phyloP scores from a whole-genome alignment of 257 asterid genomes.

The Solanum arcanum region DNA sequence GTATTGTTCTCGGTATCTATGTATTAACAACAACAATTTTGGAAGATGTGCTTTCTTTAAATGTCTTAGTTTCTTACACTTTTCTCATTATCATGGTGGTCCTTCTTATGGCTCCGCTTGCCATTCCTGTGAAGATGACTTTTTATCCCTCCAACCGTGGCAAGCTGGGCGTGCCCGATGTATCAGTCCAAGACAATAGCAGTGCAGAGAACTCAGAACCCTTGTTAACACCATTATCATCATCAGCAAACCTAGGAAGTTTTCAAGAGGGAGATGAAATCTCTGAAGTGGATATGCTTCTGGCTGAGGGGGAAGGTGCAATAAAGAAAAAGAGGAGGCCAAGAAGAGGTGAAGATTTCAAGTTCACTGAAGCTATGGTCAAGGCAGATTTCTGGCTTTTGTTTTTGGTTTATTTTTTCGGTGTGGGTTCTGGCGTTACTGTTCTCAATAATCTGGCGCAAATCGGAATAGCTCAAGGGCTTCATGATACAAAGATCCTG shows the following conservation, averaged over 20 bases:
- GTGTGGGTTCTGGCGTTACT: slow-evolving; percentile 69
- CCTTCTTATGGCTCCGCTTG: slow-evolving; percentile 62
- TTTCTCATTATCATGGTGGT: slow-evolving; percentile 38
- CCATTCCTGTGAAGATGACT: slow-evolving; percentile 62
- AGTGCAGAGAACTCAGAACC: slow-evolving; percentile 22
- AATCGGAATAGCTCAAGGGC: slow-evolving; percentile 48
- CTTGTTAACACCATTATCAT: slow-evolving; percentile 23
- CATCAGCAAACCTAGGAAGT: slow-evolving; percentile 21
- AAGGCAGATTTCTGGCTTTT: slow-evolving; percentile 81
- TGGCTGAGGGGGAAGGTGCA: slow-evolving; percentile 57
- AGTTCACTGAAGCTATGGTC: slow-evolving; percentile 41
- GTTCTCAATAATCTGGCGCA: slow-evolving; percentile 76
- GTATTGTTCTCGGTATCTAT: slow-evolving; percentile 45
- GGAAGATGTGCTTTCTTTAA: slow-evolving; percentile 19
- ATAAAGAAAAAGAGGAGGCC: slow-evolving; percentile 44
- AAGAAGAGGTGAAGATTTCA: slow-evolving; percentile 64
- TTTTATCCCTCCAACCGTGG: slow-evolving; percentile 30
- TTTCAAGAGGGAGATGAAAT: slow-evolving; percentile 18
- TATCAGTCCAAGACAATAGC: not conserved
- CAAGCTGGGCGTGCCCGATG: not conserved
- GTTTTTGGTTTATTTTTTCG: slow-evolving; percentile 50
- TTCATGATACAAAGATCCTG: slow-evolving; percentile 42
- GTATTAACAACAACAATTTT: slow-evolving; percentile 46
- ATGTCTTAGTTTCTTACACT: slow-evolving; percentile 16
- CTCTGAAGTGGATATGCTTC: slow-evolving; percentile 47